Evolutionary conservation across 345 rosid genomes (phyloP), one percentile per base, ranked within the genome.

Genomic region (Excoecaria agallocha): DNA sequence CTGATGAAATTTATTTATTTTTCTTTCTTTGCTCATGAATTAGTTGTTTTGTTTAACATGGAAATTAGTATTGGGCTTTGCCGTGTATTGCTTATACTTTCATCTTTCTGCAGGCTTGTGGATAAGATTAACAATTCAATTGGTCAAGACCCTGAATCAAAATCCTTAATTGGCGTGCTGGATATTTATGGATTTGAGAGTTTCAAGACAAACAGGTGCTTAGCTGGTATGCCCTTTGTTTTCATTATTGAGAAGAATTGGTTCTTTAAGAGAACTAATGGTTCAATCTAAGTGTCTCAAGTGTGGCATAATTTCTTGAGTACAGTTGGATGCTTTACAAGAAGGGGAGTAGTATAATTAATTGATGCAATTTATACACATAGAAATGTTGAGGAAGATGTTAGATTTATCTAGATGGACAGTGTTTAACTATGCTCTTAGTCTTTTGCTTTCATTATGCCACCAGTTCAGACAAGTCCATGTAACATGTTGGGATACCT

Each of bases 181-280:
- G 99, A 95, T 90, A 95, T 95, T 54, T 95, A 95, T 86, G 99
- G 99, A 77, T 95, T 95, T 80, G 99, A 95, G 89, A 95, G 98
- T 90, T 95, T 95, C 94, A 91, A 95, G 91, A 93, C 97, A 84
- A 95, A 95, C 92, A 95, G 99, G 99, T 95, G 93, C 95, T 87
- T 89, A 77, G 85, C 85, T 66, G 87, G 89, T 87, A 90, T 84
- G 89, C 93, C 85, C 84, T 81, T 87, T 68, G 83, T 84, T 78
- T 76, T 76, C 77, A 58, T 76, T 72, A 71, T 76, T 74, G 83
- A 61, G 50, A 73, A 71, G 83, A 69, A 79, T 70, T 77, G 81
- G 88, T 77, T 81, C 74, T 69, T 49, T 13, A 19, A 69, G 74
- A 68, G 81, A 77, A 70, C 52, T 41, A 74, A 67, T 74, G 70